phyloP scores from a whole-genome alignment of 352 stramenopile genomes.

The Globisporangium perplexum region DNA sequence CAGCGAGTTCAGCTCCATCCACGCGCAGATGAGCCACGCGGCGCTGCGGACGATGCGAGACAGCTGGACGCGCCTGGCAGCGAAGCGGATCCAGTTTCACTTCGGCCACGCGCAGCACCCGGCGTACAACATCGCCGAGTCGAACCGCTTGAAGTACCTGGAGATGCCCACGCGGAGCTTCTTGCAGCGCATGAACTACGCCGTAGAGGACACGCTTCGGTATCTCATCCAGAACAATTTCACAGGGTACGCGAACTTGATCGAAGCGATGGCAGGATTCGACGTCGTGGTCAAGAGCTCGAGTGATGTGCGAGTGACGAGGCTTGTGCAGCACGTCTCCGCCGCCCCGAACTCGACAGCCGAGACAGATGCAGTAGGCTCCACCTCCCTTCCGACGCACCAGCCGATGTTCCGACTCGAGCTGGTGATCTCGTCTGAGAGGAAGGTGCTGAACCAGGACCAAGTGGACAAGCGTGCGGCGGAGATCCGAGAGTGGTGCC shows the following conservation, averaged over 20 bases:
- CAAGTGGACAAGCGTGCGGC: constrained; percentile 39
- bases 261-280: constrained; percentile 65
- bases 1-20: constrained; percentile 59
- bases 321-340: neutral
- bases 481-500: constrained; percentile 62
- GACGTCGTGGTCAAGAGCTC: constrained; percentile 43
- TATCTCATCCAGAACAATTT: constrained; percentile 67
- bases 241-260: constrained; percentile 51
- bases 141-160: constrained; percentile 68
- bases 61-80: constrained; percentile 61
- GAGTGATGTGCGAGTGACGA: constrained; percentile 34
- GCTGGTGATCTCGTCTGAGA: constrained; percentile 55
- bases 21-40: constrained; percentile 65
- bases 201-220: constrained; percentile 69
- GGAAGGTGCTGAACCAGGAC: constrained; percentile 44
- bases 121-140: constrained; percentile 56
- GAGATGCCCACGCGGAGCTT: constrained; percentile 45
- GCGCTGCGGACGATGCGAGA: constrained; percentile 74
- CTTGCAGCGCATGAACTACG: constrained; percentile 78
- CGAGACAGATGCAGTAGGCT: too few relatives aligned
- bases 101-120: constrained; percentile 45
- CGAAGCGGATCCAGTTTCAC: constrained; percentile 70
- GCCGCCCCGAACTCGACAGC: neutral
- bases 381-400: constrained; percentile 20
- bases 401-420: constrained; percentile 73